These are phyloP conservation scores for Psidium guajava DNA, from an alignment of 345 rosid species.

Conservation along the genomic window DNA sequence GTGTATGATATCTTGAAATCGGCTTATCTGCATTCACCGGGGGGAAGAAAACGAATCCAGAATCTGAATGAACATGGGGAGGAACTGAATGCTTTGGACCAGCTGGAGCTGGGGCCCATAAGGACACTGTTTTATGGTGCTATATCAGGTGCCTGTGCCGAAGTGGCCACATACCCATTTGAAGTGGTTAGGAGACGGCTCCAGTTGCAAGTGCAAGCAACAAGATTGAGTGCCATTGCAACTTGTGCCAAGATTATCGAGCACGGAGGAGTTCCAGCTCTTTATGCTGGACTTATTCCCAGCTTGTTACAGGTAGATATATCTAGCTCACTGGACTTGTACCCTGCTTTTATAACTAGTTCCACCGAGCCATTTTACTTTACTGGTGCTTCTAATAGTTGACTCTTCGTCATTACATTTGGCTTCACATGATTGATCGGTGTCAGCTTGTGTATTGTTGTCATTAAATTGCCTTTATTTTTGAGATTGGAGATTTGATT, in stretches of 20 bases:
- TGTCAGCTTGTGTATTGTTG: neutral
- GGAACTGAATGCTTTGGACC: conserved; percentile 64
- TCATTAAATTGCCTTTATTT: neutral
- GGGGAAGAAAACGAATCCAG: conserved; percentile 58
- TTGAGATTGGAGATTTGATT: neutral
- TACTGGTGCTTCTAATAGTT: neutral
- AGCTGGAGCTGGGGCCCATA: conserved; percentile 66
- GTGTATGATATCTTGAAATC: conserved; percentile 82
- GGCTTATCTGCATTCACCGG: conserved; percentile 67
- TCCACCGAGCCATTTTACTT: neutral
- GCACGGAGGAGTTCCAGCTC: conserved; percentile 79
- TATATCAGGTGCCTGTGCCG: conserved; percentile 76
- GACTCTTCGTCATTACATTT: neutral
- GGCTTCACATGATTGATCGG: neutral
- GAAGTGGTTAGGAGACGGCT: conserved; percentile 92
- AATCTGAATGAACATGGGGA: conserved; percentile 53
- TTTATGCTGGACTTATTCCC: conserved; percentile 75
- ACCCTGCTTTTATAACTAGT: neutral
- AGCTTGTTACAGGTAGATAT: conserved; percentile 73
- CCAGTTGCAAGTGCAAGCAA: conserved; percentile 67
- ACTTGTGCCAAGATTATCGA: conserved; percentile 61
- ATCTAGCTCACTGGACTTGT: neutral
- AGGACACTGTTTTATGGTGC: conserved; percentile 87
- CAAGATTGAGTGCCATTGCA: conserved; percentile 48
- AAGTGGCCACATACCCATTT: conserved; percentile 89